phyloP scores from a whole-genome alignment of 2,329 filamentous ascomycete genomes.

The Raffaelea arxii region DNA sequence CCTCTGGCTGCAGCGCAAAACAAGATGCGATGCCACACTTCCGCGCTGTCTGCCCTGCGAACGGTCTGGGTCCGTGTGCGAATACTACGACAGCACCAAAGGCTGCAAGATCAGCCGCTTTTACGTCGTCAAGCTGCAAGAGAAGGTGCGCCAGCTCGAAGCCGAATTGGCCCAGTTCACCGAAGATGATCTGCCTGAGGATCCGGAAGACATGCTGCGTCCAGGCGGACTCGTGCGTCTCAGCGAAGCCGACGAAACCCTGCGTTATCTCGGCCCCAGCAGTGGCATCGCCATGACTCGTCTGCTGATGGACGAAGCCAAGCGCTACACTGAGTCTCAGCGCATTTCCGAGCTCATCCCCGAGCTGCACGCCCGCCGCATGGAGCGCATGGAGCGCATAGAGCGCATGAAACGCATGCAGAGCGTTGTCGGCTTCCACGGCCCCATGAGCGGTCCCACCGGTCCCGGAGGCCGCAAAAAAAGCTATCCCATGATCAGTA shows the following conservation, averaged over 20 bases:
- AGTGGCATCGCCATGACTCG: constrained; percentile 94
- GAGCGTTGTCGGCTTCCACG: constrained; percentile 43
- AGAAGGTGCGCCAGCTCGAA: constrained; percentile 74
- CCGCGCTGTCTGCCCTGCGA: constrained; percentile 90
- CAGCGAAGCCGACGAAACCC: constrained; percentile 73
- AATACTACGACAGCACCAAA: constrained; percentile 88
- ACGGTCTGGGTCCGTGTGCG: constrained; percentile 80
- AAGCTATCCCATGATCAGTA: constrained; percentile 84
- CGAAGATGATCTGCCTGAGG: constrained; percentile 63
- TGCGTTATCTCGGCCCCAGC: constrained; percentile 83
- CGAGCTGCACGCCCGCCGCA: constrained; percentile 51
- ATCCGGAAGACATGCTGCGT: constrained; percentile 76
- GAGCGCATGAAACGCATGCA: constrained; percentile 58
- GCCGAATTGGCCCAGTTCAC: constrained; percentile 71
- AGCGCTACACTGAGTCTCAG: constrained; percentile 82
- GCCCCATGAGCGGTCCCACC: constrained; percentile 36
- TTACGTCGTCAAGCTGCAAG: constrained; percentile 87
- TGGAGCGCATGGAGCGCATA: constrained; percentile 49
- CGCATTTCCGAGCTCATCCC: constrained; percentile 89
- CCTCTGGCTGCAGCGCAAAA: constrained; percentile 62
- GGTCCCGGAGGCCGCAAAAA: constrained; percentile 57
- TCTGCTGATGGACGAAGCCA: constrained; percentile 91
- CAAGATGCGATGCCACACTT: constrained; percentile 84
- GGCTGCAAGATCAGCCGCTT: constrained; percentile 77
- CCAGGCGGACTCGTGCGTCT: constrained; percentile 79